These are phyloP conservation scores for Phellopilus nigrolimitatus DNA, from an alignment of 1,284 basidiomycete species.

Conservation along the genomic window DNA sequence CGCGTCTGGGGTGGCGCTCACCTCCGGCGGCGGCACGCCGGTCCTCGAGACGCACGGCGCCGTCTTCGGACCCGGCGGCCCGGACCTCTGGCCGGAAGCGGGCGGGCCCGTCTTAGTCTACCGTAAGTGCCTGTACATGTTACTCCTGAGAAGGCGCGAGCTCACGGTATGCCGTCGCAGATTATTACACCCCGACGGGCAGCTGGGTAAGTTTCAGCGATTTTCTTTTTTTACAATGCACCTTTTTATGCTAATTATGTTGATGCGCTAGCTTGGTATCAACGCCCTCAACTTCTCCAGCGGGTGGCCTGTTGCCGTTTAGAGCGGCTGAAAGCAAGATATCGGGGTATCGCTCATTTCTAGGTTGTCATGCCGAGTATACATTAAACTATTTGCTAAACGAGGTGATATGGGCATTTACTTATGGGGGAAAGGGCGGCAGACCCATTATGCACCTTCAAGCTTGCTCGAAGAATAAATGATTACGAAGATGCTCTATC, in stretches of 20 bases:
- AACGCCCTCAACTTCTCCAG: slow-evolving; percentile 36
- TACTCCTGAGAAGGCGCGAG: neutral
- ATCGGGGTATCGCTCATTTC: too few species aligned
- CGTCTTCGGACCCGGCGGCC: slow-evolving; percentile 43
- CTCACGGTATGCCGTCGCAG: slow-evolving; percentile 18
- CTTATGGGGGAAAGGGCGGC: too few species aligned
- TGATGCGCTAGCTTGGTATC: slow-evolving; percentile 41
- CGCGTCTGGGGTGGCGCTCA: slow-evolving; percentile 39
- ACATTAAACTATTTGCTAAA: too few species aligned
- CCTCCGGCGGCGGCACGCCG: slow-evolving; percentile 47
- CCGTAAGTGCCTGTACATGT: slow-evolving; percentile 28
- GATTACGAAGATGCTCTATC: too few species aligned
- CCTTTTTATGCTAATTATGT: neutral
- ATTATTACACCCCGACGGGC: slow-evolving; percentile 23
- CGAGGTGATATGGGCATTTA: too few species aligned
- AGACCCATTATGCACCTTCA: too few species aligned
- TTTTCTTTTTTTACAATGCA: too few species aligned
- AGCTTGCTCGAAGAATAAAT: too few species aligned
- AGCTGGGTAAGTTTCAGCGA: slow-evolving; percentile 37
- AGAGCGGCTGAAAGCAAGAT: too few species aligned
- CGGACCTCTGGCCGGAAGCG: slow-evolving; percentile 33
- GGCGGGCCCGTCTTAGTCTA: slow-evolving; percentile 39
- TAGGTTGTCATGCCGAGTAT: too few species aligned
- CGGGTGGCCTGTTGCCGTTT: slow-evolving; percentile 30
- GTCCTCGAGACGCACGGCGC: slow-evolving; percentile 43